Evolutionary conservation across 768 basidiomycete genomes (phyloP).

Genomic region (Kwoniella dendrophila): DNA sequence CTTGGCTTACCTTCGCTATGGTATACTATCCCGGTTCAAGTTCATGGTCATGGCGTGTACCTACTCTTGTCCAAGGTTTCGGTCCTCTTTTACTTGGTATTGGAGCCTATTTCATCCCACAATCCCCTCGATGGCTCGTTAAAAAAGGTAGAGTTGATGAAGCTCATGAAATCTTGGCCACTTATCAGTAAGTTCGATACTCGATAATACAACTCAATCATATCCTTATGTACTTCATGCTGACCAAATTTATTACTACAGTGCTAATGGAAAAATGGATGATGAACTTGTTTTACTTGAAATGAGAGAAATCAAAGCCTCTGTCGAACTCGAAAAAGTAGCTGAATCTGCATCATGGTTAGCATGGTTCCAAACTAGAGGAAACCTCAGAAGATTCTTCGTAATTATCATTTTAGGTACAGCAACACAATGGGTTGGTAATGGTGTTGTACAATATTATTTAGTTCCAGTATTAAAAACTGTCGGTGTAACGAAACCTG

Average conservation of each 20-base stretch:
- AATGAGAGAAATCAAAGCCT: slow-evolving; percentile 40
- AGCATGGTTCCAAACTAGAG: slow-evolving; percentile 30
- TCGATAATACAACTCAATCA: not conserved
- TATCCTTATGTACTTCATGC: not conserved
- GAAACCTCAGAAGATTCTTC: slow-evolving; percentile 33
- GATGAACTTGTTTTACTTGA: slow-evolving; percentile 47
- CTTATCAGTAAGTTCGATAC: slow-evolving; percentile 32
- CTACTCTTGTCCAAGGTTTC: slow-evolving; percentile 32
- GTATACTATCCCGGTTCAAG: slow-evolving; percentile 26
- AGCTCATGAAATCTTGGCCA: slow-evolving; percentile 44
- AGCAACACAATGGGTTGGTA: slow-evolving; percentile 32
- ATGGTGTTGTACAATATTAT: slow-evolving; percentile 44
- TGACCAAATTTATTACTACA: not conserved
- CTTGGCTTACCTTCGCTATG: slow-evolving; percentile 37
- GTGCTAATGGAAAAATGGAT: slow-evolving; percentile 44
- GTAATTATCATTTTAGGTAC: slow-evolving; percentile 32
- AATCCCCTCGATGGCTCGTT: slow-evolving; percentile 48
- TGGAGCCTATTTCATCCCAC: slow-evolving; percentile 26
- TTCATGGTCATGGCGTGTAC: slow-evolving; percentile 39
- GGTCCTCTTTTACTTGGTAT: slow-evolving; percentile 28
- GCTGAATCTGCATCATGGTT: slow-evolving; percentile 16
- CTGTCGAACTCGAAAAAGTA: slow-evolving; percentile 35
- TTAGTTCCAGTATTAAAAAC: slow-evolving; percentile 39
- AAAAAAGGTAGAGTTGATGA: slow-evolving; percentile 38
- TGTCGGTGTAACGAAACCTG: slow-evolving; percentile 39